phyloP scores from a whole-genome alignment of 2,329 filamentous ascomycete species.

The Coniosporium tulheliwenetii region DNA sequence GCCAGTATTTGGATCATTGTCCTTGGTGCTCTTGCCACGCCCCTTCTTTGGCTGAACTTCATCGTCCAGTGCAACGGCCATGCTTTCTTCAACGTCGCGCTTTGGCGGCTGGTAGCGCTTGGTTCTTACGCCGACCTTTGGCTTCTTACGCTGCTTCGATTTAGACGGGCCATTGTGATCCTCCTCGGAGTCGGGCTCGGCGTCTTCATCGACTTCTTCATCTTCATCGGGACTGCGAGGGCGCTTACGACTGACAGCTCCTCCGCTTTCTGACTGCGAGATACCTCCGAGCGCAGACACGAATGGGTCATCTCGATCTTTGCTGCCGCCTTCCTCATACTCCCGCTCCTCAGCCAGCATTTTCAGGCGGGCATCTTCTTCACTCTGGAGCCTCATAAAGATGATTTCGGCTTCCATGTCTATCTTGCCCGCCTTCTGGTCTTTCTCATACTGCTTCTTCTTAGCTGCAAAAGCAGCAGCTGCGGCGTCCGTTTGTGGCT shows the following conservation, averaged over 20 bases:
- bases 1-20: neutral
- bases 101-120: neutral
- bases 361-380: slow-evolving; percentile 7
- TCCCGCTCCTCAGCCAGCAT: slow-evolving; percentile 5
- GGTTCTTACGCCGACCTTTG: neutral
- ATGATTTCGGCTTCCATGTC: neutral
- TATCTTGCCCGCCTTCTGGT: too few relatives aligned
- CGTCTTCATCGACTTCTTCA: slow-evolving; percentile 7
- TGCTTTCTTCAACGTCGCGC: slow-evolving; percentile 9
- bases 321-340: slow-evolving; percentile 3
- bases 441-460: too few relatives aligned
- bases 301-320: neutral
- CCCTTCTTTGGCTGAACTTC: slow-evolving; percentile 12
- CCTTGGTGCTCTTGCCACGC: slow-evolving; percentile 2
- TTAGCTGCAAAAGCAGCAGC: too few relatives aligned
- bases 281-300: neutral
- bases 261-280: neutral
- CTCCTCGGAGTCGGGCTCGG: slow-evolving; percentile 2
- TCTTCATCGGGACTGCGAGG: neutral
- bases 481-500: too few relatives aligned
- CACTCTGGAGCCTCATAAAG: slow-evolving; percentile 8
- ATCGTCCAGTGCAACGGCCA: slow-evolving; percentile 14
- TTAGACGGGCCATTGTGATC: neutral
- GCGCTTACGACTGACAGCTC: neutral
- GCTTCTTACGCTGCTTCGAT: slow-evolving; percentile 1